Conservation (phyloP, 345 rosid species). For the Toxicodendron radicans region DNA sequence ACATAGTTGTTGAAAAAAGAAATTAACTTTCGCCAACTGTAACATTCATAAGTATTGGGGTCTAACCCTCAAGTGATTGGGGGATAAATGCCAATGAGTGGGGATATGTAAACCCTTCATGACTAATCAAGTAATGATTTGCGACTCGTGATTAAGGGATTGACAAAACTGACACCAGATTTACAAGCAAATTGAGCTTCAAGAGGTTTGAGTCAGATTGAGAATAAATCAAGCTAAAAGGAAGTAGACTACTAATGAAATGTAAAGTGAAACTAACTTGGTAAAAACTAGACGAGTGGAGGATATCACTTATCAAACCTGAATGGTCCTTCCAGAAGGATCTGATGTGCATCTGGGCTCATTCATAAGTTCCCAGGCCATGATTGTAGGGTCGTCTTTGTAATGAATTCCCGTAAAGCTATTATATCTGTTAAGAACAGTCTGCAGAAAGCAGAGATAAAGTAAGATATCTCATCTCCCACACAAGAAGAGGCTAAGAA, state of each 20-base stretch:
- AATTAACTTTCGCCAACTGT: constrained; percentile 1
- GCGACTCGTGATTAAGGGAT: no score
- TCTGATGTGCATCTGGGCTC: constrained; percentile 94
- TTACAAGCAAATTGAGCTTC: neutral
- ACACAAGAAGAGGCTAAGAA: neutral
- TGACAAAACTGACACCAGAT: neutral
- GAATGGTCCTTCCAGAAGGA: constrained; percentile 76
- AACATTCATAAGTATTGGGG: neutral
- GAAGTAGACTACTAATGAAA: neutral
- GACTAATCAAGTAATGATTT: neutral
- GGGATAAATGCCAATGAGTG: neutral
- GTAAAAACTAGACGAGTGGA: neutral
- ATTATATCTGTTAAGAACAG: constrained; percentile 71
- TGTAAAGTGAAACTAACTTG: neutral
- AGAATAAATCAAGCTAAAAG: constrained; percentile 5
- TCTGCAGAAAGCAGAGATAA: constrained; percentile 34
- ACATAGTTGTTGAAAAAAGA: neutral
- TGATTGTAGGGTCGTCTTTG: constrained; percentile 91
- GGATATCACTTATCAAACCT: constrained; percentile 51
- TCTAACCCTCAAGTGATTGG: neutral
- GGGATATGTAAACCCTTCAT: neutral
- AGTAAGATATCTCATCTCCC: neutral
- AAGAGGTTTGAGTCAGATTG: neutral
- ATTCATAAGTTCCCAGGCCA: constrained; percentile 99
- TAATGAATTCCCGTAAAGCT: constrained; percentile 69